phyloP scores from a whole-genome alignment of 257 asterid species.

The Solanum medicagineum region DNA sequence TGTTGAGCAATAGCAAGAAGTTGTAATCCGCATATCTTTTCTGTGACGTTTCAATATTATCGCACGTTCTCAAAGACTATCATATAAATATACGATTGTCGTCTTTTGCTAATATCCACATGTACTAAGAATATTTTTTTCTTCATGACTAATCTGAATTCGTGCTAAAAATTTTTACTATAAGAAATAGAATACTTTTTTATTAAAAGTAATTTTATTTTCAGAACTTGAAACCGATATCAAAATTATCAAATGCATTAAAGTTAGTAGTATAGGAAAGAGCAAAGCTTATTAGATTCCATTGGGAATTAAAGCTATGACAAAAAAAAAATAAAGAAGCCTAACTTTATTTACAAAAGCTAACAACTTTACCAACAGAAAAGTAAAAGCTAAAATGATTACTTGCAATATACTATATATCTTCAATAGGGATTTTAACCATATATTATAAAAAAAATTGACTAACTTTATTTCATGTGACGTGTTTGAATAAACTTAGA shows the following conservation, averaged over 20 bases:
- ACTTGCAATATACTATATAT: not conserved
- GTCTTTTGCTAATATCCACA: too few species aligned
- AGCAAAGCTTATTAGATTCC: not conserved
- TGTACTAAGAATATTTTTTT: not conserved
- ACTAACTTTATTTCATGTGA: not conserved
- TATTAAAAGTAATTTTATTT: too few species aligned
- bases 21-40: not conserved
- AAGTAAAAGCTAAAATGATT: not conserved
- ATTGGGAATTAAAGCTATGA: slow-evolving; percentile 1
- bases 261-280: not conserved
- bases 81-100: too few species aligned
- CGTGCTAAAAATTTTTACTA: fast-evolving
- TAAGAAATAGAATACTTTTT: too few species aligned
- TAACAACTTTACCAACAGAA: not conserved
- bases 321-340: not conserved
- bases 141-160: not conserved
- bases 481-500: not conserved
- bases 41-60: too few species aligned
- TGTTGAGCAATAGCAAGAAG: not conserved
- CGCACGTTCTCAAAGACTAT: too few species aligned
- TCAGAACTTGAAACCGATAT: too few species aligned
- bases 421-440: not conserved
- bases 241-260: not conserved
- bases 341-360: not conserved
- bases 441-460: not conserved